Conservation (phyloP, 2,329 filamentous ascomycete genomes). For the Bipolaris zeicola region DNA sequence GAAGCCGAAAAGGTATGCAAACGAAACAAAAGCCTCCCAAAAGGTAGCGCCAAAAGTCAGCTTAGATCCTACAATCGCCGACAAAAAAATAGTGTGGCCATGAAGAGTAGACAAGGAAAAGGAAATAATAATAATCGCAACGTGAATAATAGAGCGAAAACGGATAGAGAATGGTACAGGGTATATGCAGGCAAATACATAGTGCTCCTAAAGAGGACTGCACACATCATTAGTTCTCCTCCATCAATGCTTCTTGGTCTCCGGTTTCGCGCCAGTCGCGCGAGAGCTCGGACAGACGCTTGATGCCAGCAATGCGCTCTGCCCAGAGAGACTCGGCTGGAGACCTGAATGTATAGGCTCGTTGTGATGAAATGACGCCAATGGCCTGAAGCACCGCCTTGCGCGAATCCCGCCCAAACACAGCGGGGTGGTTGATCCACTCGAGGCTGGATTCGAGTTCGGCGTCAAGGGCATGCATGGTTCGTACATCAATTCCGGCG, state of each 20-base stretch:
- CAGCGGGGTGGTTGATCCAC: slow-evolving; percentile 96
- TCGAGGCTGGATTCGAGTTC: slow-evolving; percentile 90
- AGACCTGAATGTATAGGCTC: slow-evolving; percentile 91
- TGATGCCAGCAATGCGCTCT: slow-evolving; percentile 78
- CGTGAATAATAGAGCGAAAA: slow-evolving; percentile 17
- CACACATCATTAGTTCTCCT: slow-evolving; percentile 50
- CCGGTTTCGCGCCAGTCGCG: slow-evolving; percentile 90
- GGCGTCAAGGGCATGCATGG: slow-evolving; percentile 84
- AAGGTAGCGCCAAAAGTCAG: slow-evolving; percentile 8
- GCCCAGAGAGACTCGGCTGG: slow-evolving; percentile 91
- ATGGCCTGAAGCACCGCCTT: slow-evolving; percentile 97
- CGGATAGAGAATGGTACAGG: slow-evolving; percentile 28
- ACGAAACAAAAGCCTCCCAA: slow-evolving; percentile 14
- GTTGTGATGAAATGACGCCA: slow-evolving; percentile 92
- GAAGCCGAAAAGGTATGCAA: slow-evolving; percentile 14
- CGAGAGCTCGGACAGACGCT: slow-evolving; percentile 78
- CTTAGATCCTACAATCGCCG: slow-evolving; percentile 18
- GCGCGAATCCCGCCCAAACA: slow-evolving; percentile 90
- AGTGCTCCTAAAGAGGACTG: slow-evolving; percentile 12
- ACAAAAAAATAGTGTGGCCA: slow-evolving; percentile 17
- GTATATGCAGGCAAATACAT: slow-evolving; percentile 24
- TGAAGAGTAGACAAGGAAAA: slow-evolving; percentile 18
- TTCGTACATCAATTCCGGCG: slow-evolving; percentile 80
- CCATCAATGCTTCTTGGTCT: slow-evolving; percentile 68
- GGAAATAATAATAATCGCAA: slow-evolving; percentile 11